A percentile compares a stretch with the other conserved stretches of the same genome.
phyloP scores from a whole-genome alignment of 163 green algal species.

The Scenedesmus sp. region DNA sequence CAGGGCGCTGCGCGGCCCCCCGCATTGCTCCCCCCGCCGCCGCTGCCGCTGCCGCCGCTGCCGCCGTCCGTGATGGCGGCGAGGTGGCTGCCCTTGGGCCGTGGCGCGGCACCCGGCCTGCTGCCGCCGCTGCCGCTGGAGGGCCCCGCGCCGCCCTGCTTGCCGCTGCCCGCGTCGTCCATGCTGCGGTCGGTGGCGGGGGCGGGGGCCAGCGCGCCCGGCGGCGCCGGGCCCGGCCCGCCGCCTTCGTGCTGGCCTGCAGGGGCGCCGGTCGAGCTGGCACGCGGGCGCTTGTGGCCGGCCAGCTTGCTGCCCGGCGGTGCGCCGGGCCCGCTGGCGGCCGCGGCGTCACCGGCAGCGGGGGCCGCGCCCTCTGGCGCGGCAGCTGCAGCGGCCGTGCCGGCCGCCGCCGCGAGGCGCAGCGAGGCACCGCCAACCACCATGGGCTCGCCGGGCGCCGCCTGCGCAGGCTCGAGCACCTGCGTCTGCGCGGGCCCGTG shows the following conservation, averaged over 20 bases:
- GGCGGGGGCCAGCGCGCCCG: no score
- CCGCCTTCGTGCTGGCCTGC: constrained; percentile 4
- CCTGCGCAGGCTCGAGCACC: no score
- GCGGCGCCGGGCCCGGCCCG: no score
- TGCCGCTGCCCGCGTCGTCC: constrained; percentile 22
- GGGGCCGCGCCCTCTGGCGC: not conserved
- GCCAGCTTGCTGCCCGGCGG: not conserved
- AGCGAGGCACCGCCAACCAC: not conserved
- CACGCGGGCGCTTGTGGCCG: constrained; percentile 18
- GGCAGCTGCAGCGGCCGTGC: not conserved
- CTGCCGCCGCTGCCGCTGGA: constrained; percentile 36
- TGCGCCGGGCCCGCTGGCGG: no score
- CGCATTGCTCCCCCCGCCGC: no score
- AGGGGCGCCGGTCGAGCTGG: constrained; percentile 13
- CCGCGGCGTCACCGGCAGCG: no score
- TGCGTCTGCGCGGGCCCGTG: no score
- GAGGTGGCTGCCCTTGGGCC: not conserved
- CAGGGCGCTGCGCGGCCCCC: constrained; percentile 10
- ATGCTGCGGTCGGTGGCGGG: not conserved
- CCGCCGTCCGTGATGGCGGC: constrained; percentile 9
- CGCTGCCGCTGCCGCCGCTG: constrained; percentile 14
- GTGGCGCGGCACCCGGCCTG: not conserved
- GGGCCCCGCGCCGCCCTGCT: constrained; percentile 7
- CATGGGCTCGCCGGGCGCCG: no score
- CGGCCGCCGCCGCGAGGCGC: not conserved